Base-by-base conservation (phyloP, 805 yeast genomes). In the Metschnikowia picachoensis region DNA sequence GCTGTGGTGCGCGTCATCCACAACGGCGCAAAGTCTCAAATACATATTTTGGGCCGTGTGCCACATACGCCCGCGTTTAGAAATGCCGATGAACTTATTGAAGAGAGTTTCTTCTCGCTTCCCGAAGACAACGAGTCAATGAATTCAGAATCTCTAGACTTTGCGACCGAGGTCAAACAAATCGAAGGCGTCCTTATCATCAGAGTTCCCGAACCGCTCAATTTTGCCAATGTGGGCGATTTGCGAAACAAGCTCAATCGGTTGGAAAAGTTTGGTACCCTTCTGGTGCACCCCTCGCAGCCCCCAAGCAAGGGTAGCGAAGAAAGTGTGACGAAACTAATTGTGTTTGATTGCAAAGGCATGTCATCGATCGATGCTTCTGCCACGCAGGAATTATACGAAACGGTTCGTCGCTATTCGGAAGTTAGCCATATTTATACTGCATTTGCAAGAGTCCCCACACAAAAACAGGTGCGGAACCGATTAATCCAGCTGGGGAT, bases 151-250 rank as follows among this genome's bases (percentile, higher is more conserved):
- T n/a, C 14, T 6, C 36, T 28, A 6, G 50, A 48, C 8, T 37
- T 60, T 31, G 58, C 68, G 15, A 63, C 65, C 15, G 64, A 66
- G 58, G 58, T 66, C 59, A 60, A 75, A 55, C 77, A 71, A 34
- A 70, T 85, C 40, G 87, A 83, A 53, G 90, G 89, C 0, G 85
- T 90, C 45, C 68, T 91, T 31, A 79, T 89, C 28, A 85, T 90
- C 32, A 85, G 83, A 52, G 78, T 90, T 36, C 90, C 96, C 0
- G 97, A 90, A 59, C 96, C 97, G 1, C 70, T 90, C 49, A 87
- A 91, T 5, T 90, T 90, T 64, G 88, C 95, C 34, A 90, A 91
- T 62, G 77, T 91, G 8, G 85, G 85, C 27, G 95, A 87, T 55
- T 69, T 90, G 50, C 80, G 84, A 50, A 72, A 78, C 46, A 71